Evolutionary conservation across 2,329 filamentous ascomycete species (phyloP).

Genomic region (Dothiorella sarmentorum): DNA sequence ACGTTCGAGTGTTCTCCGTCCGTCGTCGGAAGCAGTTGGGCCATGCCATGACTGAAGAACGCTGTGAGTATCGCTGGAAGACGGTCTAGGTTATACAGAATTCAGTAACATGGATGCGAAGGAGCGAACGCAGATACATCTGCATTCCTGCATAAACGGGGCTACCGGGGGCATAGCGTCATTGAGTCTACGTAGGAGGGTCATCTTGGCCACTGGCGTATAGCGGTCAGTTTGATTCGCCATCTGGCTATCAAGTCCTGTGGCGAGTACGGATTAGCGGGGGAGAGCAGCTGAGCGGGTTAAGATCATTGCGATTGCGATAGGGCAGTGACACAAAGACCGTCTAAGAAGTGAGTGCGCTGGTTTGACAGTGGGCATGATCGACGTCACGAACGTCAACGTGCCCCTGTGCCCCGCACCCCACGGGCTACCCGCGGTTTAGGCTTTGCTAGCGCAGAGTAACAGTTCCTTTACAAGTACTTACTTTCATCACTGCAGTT

Average conservation of each 20-base stretch:
- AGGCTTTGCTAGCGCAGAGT: too few relatives aligned
- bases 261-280: not conserved
- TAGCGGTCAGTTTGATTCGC: not conserved
- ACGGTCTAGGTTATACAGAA: not conserved
- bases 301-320: not conserved
- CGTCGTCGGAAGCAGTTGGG: constrained; percentile 41
- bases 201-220: not conserved
- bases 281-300: not conserved
- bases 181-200: not conserved
- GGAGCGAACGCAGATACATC: not conserved
- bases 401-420: too few relatives aligned
- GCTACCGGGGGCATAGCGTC: constrained; percentile 4
- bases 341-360: too few relatives aligned
- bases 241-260: not conserved
- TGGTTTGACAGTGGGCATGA: too few relatives aligned
- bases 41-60: constrained; percentile 37
- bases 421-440: too few relatives aligned
- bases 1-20: constrained; percentile 44
- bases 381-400: too few relatives aligned
- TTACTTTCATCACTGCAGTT: too few relatives aligned
- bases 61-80: too few relatives aligned
- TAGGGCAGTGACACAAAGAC: too few relatives aligned
- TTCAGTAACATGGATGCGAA: not conserved
- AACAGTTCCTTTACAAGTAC: too few relatives aligned
- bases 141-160: not conserved